These are phyloP conservation scores for Suillus subaureus DNA, from an alignment of 768 basidiomycete species.

Conservation along the genomic window DNA sequence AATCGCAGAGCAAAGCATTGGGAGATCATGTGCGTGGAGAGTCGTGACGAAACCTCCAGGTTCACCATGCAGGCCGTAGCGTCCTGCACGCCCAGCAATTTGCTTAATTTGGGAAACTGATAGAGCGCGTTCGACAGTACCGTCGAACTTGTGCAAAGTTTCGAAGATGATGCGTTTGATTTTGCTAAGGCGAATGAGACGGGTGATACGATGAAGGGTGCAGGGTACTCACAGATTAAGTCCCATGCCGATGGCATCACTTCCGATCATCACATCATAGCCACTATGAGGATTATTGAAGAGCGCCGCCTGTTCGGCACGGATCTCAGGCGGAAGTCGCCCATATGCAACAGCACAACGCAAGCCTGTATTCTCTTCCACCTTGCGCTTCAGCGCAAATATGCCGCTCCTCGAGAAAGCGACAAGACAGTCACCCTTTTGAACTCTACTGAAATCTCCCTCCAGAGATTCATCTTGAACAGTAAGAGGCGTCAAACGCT, in stretches of 20 bases:
- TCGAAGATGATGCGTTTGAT: slow-evolving; percentile 88
- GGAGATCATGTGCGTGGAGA: slow-evolving; percentile 61
- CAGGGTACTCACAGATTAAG: slow-evolving; percentile 77
- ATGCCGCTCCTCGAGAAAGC: slow-evolving; percentile 79
- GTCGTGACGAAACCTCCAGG: slow-evolving; percentile 76
- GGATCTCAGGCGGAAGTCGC: slow-evolving; percentile 85
- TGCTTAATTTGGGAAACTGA: slow-evolving; percentile 85
- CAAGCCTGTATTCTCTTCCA: slow-evolving; percentile 74
- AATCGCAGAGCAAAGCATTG: slow-evolving; percentile 59
- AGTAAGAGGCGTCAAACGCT: slow-evolving; percentile 83
- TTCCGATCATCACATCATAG: slow-evolving; percentile 89
- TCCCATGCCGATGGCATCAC: slow-evolving; percentile 97
- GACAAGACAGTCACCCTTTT: slow-evolving; percentile 89
- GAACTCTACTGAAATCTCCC: slow-evolving; percentile 59
- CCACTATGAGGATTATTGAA: slow-evolving; percentile 88
- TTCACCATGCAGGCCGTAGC: slow-evolving; percentile 69
- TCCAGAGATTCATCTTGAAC: slow-evolving; percentile 67
- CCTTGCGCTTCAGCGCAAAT: slow-evolving; percentile 69
- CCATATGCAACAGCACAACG: slow-evolving; percentile 94
- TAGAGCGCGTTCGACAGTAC: slow-evolving; percentile 45
- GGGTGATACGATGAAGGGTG: not conserved
- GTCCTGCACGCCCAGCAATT: slow-evolving; percentile 92
- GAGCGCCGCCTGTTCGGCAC: slow-evolving; percentile 87
- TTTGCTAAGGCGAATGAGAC: slow-evolving; percentile 54
- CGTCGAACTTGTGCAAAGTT: slow-evolving; percentile 66